Base-by-base conservation (phyloP, 2,329 filamentous ascomycete genomes). In the Cytospora chrysosperma region DNA sequence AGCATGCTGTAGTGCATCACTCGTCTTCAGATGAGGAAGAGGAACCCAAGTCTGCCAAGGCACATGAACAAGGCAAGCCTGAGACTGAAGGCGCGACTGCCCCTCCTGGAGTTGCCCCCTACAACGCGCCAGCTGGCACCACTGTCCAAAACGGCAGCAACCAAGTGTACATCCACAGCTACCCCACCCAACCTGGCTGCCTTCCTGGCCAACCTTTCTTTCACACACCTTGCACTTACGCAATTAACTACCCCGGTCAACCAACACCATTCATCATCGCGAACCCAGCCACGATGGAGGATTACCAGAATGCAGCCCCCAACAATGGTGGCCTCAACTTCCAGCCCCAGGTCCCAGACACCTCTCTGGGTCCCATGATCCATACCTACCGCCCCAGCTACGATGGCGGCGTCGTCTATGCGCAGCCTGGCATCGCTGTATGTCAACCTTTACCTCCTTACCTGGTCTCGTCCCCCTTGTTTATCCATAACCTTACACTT, bases 321-420 rank as follows among this genome's bases (percentile, higher is more conserved):
- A 75, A 77, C 50, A 72, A 75, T 32, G 70, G 70, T 55, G 81
- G 81, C 60, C 71, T 82, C 56, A 80, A 84, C 71, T 87, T 83
- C 69, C 82, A 87, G 69, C 85, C 85, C 1, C 84, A 82, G 30
- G 82, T 85, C 19, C 83, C 84, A 4, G 82, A 85, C 68, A 85
- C 84, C 19, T 82, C 81, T 51, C 78, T 80, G 70, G 85, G 85
- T 4, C 80, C 83, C 2, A 82, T 83, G 63, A 70, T 78, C 30
- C 84, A 88, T 67, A 78, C 79, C 24, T 87, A 86, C 68, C 74
- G 82, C 59, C 85, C 85, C 66, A 83, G 82, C 51, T 78, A 76
- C 68, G 84, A 86, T 51, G 71, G 71, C 30, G 28, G n/a, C 15
- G 57, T 52, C 51, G 56, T 30, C 17, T 52, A 49, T 37, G 21